These are phyloP conservation scores for Xylariales sp. DNA, from an alignment of 2,329 filamentous ascomycete genomes.

Conservation along the genomic window DNA sequence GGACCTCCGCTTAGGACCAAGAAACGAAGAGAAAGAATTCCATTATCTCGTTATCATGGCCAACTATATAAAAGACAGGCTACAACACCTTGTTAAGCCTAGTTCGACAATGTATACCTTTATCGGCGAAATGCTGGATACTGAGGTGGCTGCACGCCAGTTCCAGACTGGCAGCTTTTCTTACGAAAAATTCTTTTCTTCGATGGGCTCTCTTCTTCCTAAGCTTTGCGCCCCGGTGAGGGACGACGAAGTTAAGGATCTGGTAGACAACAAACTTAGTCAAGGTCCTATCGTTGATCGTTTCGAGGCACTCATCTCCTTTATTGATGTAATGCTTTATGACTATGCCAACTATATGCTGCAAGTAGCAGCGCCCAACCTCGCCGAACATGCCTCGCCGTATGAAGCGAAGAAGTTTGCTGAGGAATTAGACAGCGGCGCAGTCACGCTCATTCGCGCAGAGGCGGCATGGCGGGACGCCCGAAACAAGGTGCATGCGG, in stretches of 20 bases:
- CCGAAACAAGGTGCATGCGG: conserved; percentile 71
- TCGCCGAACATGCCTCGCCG: conserved; percentile 76
- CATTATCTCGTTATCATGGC: conserved; percentile 77
- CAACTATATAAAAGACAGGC: conserved; percentile 75
- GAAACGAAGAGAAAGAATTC: conserved; percentile 72
- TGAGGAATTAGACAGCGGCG: conserved; percentile 69
- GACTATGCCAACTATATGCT: conserved; percentile 87
- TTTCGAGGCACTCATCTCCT: conserved; percentile 78
- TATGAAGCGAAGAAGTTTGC: conserved; percentile 82
- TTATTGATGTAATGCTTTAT: conserved; percentile 81
- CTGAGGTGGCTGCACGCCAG: conserved; percentile 75
- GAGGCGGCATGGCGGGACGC: conserved; percentile 75
- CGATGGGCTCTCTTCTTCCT: conserved; percentile 79
- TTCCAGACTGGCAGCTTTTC: conserved; percentile 80
- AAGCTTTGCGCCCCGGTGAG: conserved; percentile 84
- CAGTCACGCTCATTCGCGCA: conserved; percentile 67
- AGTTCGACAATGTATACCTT: conserved; percentile 79
- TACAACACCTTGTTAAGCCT: conserved; percentile 76
- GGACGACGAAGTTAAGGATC: conserved; percentile 78
- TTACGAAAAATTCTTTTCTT: conserved; percentile 82
- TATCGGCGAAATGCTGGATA: conserved; percentile 80
- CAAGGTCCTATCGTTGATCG: conserved; percentile 77
- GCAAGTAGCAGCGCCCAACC: conserved; percentile 74
- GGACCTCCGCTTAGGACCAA: conserved; percentile 74
- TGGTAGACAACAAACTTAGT: conserved; percentile 71